These are phyloP conservation scores for Waitea zeae DNA, from an alignment of 1,284 basidiomycete genomes.

Conservation along the genomic window DNA sequence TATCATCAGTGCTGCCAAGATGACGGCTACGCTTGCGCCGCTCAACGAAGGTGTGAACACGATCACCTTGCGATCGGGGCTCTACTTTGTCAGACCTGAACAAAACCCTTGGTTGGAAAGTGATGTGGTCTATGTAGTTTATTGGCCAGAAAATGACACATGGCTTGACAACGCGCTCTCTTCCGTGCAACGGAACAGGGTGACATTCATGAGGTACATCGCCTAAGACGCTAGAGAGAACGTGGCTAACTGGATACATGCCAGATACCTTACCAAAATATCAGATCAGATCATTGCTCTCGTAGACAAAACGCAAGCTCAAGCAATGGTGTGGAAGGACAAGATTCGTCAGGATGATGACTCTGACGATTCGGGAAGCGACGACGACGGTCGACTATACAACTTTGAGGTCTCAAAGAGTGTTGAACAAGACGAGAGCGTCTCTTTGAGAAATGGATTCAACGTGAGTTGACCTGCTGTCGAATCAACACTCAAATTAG, in stretches of 20 bases:
- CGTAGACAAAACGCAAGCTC: constrained; percentile 25
- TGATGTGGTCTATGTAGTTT: constrained; percentile 28
- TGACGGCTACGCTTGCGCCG: too few species aligned
- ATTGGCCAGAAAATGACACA: constrained; percentile 44
- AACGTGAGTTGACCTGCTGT: constrained; percentile 20
- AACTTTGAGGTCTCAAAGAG: constrained; percentile 38
- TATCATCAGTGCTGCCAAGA: background rate
- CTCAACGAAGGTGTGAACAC: too few species aligned
- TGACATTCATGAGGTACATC: constrained; percentile 40
- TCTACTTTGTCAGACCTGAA: constrained; percentile 19
- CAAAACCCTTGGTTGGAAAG: constrained; percentile 4
- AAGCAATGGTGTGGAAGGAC: constrained; percentile 24
- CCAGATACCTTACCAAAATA: constrained; percentile 37
- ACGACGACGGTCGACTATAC: too few species aligned
- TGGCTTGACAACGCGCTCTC: constrained; percentile 33
- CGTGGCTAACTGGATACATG: too few species aligned
- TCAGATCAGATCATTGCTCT: constrained; percentile 31
- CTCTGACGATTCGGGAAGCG: constrained; percentile 21
- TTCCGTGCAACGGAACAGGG: constrained; percentile 28
- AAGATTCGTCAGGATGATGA: constrained; percentile 14
- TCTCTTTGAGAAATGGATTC: constrained; percentile 22
- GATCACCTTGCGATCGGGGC: constrained; percentile 26
- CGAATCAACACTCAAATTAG: too few species aligned
- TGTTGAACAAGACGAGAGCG: constrained; percentile 37
- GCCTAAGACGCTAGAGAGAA: too few species aligned